Percentiles rank a stretch among this genome's conserved stretches.
phyloP scores from a whole-genome alignment of 2,329 filamentous ascomycete species.

The Fusarium setosum region DNA sequence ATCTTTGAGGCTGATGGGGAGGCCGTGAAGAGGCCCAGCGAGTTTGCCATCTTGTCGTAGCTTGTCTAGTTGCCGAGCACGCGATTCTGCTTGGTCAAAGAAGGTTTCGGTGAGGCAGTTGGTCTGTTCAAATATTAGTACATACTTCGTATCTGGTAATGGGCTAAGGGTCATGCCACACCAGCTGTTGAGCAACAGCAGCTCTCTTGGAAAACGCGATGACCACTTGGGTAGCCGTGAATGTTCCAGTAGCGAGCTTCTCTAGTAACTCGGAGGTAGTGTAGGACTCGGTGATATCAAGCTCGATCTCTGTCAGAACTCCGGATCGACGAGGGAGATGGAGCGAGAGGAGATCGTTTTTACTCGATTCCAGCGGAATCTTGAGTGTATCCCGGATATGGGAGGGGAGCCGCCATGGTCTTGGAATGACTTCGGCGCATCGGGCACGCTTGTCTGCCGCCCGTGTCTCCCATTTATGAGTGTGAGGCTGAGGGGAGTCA shows the following conservation, averaged over 20 bases:
- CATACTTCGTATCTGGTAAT: not conserved
- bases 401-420: slow-evolving; percentile 13
- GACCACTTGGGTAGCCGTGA: slow-evolving; percentile 51
- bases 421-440: slow-evolving; percentile 12
- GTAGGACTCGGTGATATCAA: slow-evolving; percentile 57
- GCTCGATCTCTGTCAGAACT: slow-evolving; percentile 53
- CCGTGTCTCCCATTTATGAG: not conserved
- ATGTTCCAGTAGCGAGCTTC: slow-evolving; percentile 46
- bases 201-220: slow-evolving; percentile 46
- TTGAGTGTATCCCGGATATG: slow-evolving; percentile 4
- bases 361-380: slow-evolving; percentile 8
- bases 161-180: not conserved
- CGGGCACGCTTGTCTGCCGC: slow-evolving; percentile 9
- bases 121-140: slow-evolving; percentile 1
- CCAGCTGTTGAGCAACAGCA: slow-evolving; percentile 45
- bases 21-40: slow-evolving; percentile 31
- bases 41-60: slow-evolving; percentile 14
- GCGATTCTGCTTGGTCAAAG: slow-evolving; percentile 49
- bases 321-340: slow-evolving; percentile 42
- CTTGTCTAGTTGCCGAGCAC: slow-evolving; percentile 30
- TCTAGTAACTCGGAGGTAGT: slow-evolving; percentile 50
- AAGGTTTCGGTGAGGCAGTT: slow-evolving; percentile 58
- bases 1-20: slow-evolving; percentile 26
- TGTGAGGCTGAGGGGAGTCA: too few species aligned
- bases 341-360: slow-evolving; percentile 23